A percentile compares a stretch with the other conserved stretches of the same genome.
These are phyloP conservation scores for Dysphania ambrosioides DNA, from an alignment of 148 eudicot genomes.

Conservation along the genomic window DNA sequence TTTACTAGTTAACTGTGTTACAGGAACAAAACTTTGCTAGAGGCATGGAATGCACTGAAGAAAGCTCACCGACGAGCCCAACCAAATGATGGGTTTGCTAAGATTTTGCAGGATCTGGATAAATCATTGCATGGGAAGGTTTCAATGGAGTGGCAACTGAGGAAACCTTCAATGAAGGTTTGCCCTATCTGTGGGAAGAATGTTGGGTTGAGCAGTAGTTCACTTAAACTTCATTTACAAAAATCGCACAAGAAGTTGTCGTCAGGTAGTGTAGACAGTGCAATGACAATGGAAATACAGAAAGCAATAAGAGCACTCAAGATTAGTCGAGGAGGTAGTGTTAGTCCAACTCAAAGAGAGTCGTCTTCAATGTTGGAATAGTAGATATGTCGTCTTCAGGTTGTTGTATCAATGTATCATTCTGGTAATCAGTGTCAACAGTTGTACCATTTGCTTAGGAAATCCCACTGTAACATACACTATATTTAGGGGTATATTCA, in stretches of 20 bases:
- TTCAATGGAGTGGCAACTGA: slow-evolving; percentile 99
- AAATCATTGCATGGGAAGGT: slow-evolving; percentile 68
- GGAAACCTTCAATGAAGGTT: slow-evolving; percentile 83
- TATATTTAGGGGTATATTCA: too few relatives aligned
- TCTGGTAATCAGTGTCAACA: too few relatives aligned
- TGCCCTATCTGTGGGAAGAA: slow-evolving; percentile 98
- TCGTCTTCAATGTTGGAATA: slow-evolving; percentile 57
- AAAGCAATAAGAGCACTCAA: slow-evolving; percentile 74
- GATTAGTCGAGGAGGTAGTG: slow-evolving; percentile 78
- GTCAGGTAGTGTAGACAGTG: slow-evolving; percentile 97
- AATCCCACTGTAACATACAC: background rate
- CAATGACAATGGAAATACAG: slow-evolving; percentile 96
- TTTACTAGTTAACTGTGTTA: slow-evolving; percentile 13
- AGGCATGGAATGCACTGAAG: slow-evolving; percentile 86
- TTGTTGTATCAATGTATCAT: background rate
- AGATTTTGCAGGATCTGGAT: slow-evolving; percentile 69
- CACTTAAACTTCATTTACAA: slow-evolving; percentile 92
- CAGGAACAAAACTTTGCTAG: slow-evolving; percentile 69
- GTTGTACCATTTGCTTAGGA: too few relatives aligned
- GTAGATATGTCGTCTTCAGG: slow-evolving; percentile 2
- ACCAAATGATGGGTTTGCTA: slow-evolving; percentile 97
- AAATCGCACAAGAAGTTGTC: slow-evolving; percentile 86
- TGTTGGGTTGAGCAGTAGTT: slow-evolving; percentile 93
- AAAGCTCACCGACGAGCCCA: slow-evolving; percentile 90
- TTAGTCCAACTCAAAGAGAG: slow-evolving; percentile 79